Evolutionary conservation across 2,329 filamentous ascomycete genomes (phyloP), one percentile per base, ranked within the genome.

Genomic region (Epichloe typhina): DNA sequence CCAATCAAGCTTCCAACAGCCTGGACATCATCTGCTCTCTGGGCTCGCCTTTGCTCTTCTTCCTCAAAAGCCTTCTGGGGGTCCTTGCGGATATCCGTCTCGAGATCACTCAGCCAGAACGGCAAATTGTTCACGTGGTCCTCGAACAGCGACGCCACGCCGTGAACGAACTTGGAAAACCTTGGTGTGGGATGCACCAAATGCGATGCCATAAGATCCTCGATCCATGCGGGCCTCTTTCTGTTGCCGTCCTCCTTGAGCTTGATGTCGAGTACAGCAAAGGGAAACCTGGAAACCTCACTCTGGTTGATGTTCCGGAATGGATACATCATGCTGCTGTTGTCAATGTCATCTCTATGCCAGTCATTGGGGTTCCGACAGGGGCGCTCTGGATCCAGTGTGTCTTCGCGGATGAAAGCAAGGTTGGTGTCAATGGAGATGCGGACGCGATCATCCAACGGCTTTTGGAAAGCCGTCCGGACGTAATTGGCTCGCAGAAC

Each of bases 101-200:
- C 91, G 42, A 97, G 76, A 55, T 95, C 86, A 60, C 84, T 84
- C 36, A 97, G 78, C 93, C 93, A 98, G 72, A 97, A 96, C 13
- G 93, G 93, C 61, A 97, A 82, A 55, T 82, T 90, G 69, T 97
- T 97, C 66, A 98, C 90, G 62, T 95, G 82, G 66, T 98, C 88
- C 61, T 97, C 93, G 58, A 97, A 97, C 2, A 98, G 75, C 39
- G 84, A 83, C 7, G 91, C 90, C 4, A 94, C 83, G 54, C 93
- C 93, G 61, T 98, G 91, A 2, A 95, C 86, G 59, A 97, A 98
- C 66, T 98, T 98, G 60, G 89, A 96, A 70, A 98, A 98, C 47
- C 86, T 82, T 1, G 90, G 88, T 0, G 86, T 83, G 44, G 89
- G 82, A 64, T 95, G 89, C 55, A 98, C 86, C 4, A 98, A 77